Evolutionary conservation across 2,329 filamentous ascomycete genomes (phyloP).

Genomic region (Xylaria sp.): DNA sequence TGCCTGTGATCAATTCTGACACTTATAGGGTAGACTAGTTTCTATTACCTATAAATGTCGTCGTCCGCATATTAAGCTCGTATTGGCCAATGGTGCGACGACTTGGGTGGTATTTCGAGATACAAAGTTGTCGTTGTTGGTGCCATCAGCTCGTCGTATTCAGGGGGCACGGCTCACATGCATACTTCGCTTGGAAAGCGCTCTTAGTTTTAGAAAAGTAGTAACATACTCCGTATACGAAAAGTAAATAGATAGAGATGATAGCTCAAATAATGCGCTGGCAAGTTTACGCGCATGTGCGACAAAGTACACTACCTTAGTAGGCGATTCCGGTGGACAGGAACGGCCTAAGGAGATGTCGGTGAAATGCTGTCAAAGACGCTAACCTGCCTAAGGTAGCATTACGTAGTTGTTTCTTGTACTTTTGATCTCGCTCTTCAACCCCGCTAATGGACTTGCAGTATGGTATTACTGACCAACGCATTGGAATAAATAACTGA

Average conservation of each 20-base stretch:
- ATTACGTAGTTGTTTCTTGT: background rate
- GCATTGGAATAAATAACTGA: background rate
- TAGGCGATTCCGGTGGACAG: background rate
- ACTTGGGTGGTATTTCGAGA: slow-evolving; percentile 20
- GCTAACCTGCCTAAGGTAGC: background rate
- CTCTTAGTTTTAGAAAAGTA: background rate
- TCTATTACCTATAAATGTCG: background rate
- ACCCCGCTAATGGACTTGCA: background rate
- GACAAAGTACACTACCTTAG: background rate
- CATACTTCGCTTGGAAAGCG: slow-evolving; percentile 8
- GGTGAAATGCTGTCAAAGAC: background rate
- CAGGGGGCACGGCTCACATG: slow-evolving; percentile 24
- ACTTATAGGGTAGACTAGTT: background rate
- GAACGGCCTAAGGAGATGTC: background rate
- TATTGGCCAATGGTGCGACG: slow-evolving; percentile 18
- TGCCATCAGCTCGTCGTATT: slow-evolving; percentile 23
- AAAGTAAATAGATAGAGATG: background rate
- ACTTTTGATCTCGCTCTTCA: background rate
- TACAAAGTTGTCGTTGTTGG: slow-evolving; percentile 10
- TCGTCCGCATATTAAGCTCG: slow-evolving; percentile 5
- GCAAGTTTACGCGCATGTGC: background rate
- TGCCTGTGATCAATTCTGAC: background rate
- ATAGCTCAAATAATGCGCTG: background rate
- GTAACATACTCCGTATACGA: background rate
- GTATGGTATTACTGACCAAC: background rate